Percentiles rank a stretch among this genome's conserved stretches.
phyloP scores from a whole-genome alignment of 129 eudicot species.

The Deinandra increscens region DNA sequence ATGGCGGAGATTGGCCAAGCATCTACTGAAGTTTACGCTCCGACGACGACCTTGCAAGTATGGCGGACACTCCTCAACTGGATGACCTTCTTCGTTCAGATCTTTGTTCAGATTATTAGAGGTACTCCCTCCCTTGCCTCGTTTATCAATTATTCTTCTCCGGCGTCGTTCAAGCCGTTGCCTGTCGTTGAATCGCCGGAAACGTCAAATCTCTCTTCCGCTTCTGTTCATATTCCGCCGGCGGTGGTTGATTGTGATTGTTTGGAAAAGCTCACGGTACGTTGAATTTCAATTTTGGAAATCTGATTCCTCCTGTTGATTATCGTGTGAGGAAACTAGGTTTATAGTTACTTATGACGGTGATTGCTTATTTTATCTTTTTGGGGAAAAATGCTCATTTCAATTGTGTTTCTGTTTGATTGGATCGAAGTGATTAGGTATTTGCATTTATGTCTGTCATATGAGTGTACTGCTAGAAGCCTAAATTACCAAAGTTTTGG shows the following conservation, averaged over 20 bases:
- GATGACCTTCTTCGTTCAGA: slow-evolving; percentile 83
- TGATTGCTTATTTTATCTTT: background rate
- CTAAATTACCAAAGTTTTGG: slow-evolving; percentile 2
- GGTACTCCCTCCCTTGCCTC: slow-evolving; percentile 80
- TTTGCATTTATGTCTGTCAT: slow-evolving; percentile 21
- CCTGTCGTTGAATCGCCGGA: slow-evolving; percentile 56
- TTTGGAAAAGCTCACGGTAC: slow-evolving; percentile 62
- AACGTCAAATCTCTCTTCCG: slow-evolving; percentile 28
- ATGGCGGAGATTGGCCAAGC: slow-evolving; percentile 78
- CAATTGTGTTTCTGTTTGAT: slow-evolving; percentile 25
- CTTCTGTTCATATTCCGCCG: slow-evolving; percentile 38
- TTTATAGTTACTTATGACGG: slow-evolving; percentile 13
- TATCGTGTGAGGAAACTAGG: slow-evolving; percentile 13
- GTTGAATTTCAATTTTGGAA: background rate
- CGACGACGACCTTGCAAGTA: slow-evolving; percentile 68
- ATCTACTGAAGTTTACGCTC: slow-evolving; percentile 78
- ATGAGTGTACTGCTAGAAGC: slow-evolving; percentile 9
- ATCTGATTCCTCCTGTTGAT: slow-evolving; percentile 10
- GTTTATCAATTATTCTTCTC: slow-evolving; percentile 42
- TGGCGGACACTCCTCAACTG: slow-evolving; percentile 87
- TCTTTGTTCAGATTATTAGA: slow-evolving; percentile 87
- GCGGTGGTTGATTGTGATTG: slow-evolving; percentile 31
- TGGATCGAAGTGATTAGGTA: slow-evolving; percentile 27
- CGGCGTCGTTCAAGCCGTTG: slow-evolving; percentile 78
- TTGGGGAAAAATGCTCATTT: background rate